Evolutionary conservation across 2,329 filamentous ascomycete species (phyloP), one percentile per base, ranked within the genome.

Genomic region (Alternaria incomplexa): DNA sequence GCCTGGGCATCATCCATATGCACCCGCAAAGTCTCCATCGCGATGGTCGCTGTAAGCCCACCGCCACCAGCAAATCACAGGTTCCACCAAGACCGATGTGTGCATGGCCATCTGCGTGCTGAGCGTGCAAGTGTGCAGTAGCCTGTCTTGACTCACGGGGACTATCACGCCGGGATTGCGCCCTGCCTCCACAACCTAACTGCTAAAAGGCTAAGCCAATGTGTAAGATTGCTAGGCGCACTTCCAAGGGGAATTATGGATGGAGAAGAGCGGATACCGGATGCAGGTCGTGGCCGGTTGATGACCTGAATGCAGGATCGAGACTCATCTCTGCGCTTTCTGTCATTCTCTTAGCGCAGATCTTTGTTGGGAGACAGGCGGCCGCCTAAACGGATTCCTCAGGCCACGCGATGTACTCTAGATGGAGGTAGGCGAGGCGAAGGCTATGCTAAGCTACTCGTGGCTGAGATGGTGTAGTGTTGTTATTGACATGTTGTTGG

Each of bases 281-380:
- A 69, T 62, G 65, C 63, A 64, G 54, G 65, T 66, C 44, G 60
- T 69, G 58, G 56, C 62, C 44, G 64, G 64, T 69, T 71, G 58
- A 70, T 70, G 67, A 69, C 62, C 58, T 59, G 58, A 69, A 58
- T 57, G 70, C 65, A 68, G 68, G 71, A 74, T 73, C 71, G 67
- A 73, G 69, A 69, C 68, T 68, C 62, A 57, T 67, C 17, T 50
- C 47, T 32, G 46, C 43, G 58, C 48, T 63, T 36, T 48, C 36
- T 25, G 11, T 46, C 52, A 43, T 40, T 40, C 52, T 46, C 50
- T 47, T 61, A 46, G 62, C 57, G 53, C 48, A 30, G 26, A 58
- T 67, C 55, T 62, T 66, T 62, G 63, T 69, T 66, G 64, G 55
- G 59, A 58, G 47, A 52, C 28, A 36, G 48, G 20, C 23, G 59